Evolutionary conservation across 2,329 filamentous ascomycete genomes (phyloP).

Genomic region (Aotearoamyces nothofagi): DNA sequence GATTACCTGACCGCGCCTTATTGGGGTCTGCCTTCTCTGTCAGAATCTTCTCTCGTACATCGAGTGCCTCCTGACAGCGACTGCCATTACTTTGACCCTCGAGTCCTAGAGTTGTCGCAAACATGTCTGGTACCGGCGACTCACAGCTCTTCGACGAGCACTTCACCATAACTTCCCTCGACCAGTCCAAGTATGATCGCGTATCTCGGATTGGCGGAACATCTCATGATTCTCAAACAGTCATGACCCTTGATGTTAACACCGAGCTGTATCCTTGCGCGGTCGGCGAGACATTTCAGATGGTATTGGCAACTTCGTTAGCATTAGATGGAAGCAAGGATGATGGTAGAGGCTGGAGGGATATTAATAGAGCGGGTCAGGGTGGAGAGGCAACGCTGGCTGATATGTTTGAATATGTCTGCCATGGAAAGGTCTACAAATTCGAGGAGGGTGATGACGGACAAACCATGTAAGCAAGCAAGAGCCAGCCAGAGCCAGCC

Average conservation of each 20-base stretch:
- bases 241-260: conserved; percentile 85
- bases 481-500: too few relatives aligned
- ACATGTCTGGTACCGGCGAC: too few relatives aligned
- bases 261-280: conserved; percentile 73
- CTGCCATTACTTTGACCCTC: too few relatives aligned
- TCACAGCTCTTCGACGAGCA: conserved; percentile 87
- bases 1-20: too few relatives aligned
- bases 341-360: conserved; percentile 68
- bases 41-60: too few relatives aligned
- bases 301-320: conserved; percentile 74
- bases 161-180: conserved; percentile 67
- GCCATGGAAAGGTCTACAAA: conserved; percentile 76
- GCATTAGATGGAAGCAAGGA: conserved; percentile 74
- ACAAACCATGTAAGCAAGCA: conserved; percentile 64
- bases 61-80: too few relatives aligned
- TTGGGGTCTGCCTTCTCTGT: too few relatives aligned
- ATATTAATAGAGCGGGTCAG: conserved; percentile 40
- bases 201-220: conserved; percentile 73
- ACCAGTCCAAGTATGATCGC: conserved; percentile 86
- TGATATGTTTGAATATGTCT: conserved; percentile 78
- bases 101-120: too few relatives aligned
- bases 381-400: conserved; percentile 46
- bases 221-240: conserved; percentile 58
- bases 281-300: conserved; percentile 60
- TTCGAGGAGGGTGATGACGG: conserved; percentile 69